Evolutionary conservation across 441 rosid genomes (phyloP).

Genomic region (Arabidopsis lyrata): DNA sequence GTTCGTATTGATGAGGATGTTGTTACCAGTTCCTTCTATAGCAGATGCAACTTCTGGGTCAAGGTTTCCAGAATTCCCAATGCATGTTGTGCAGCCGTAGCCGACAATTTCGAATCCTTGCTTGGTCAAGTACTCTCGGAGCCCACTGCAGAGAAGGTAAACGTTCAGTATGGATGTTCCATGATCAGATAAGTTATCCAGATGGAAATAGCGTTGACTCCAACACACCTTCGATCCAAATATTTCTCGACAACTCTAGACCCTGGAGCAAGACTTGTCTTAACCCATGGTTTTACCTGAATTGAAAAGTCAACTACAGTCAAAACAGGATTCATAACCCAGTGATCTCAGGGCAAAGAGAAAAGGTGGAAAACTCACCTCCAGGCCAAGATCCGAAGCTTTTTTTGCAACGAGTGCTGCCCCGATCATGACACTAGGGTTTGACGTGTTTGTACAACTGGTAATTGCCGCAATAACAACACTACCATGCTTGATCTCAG

Average conservation of each 20-base stretch:
- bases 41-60: constrained; percentile 56
- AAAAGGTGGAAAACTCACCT: constrained; percentile 47
- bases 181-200: background rate
- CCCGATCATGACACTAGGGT: constrained; percentile 68
- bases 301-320: constrained; percentile 16
- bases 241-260: constrained; percentile 65
- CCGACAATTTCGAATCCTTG: constrained; percentile 69
- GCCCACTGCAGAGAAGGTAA: constrained; percentile 54
- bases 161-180: constrained; percentile 15
- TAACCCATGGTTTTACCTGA: constrained; percentile 73
- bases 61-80: constrained; percentile 66
- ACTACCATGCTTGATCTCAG: constrained; percentile 57
- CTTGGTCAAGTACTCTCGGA: constrained; percentile 55
- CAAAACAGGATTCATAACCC: constrained; percentile 8
- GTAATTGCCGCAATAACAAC: constrained; percentile 72
- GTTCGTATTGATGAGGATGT: background rate
- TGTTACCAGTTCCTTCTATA: constrained; percentile 57
- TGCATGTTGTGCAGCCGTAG: constrained; percentile 74
- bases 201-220: background rate
- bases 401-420: constrained; percentile 68
- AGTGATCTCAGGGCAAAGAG: constrained; percentile 10
- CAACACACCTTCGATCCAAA: constrained; percentile 55
- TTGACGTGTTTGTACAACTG: constrained; percentile 68
- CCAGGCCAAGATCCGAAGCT: constrained; percentile 61
- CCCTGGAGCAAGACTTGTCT: constrained; percentile 73